These are phyloP conservation scores for Candida nitratophila DNA, from an alignment of 805 yeast species.

Conservation along the genomic window DNA sequence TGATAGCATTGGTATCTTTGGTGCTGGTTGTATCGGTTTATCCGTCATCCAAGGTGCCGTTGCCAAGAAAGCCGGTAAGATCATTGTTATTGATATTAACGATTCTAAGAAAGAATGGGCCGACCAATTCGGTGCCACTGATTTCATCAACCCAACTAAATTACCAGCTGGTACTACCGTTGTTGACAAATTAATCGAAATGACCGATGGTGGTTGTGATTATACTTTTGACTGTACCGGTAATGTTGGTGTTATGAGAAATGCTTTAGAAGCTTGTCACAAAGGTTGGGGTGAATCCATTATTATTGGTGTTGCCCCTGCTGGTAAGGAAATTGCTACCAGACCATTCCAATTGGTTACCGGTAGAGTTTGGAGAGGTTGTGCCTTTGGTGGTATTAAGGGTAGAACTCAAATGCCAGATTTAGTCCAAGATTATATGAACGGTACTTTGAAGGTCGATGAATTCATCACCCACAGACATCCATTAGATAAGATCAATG, in stretches of 20 bases:
- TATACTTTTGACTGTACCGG: constrained; percentile 98
- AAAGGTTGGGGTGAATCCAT: constrained; percentile 98
- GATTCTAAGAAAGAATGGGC: constrained; percentile 84
- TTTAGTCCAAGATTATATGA: constrained; percentile 77
- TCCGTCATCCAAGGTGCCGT: constrained; percentile 95
- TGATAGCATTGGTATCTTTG: constrained; percentile 93
- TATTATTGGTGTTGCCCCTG: constrained; percentile 97
- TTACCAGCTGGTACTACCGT: constrained; percentile 67
- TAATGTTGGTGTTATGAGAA: constrained; percentile 89
- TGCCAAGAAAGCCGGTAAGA: constrained; percentile 70
- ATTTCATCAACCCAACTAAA: constrained; percentile 80
- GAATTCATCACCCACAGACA: constrained; percentile 93
- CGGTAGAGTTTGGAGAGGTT: constrained; percentile 98
- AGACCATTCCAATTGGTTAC: constrained; percentile 99
- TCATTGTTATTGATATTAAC: constrained; percentile 84
- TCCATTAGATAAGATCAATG: constrained; percentile 68
- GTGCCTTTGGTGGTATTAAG: constrained; percentile 99
- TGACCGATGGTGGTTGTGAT: constrained; percentile 97
- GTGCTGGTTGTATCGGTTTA: constrained; percentile 96
- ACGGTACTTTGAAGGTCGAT: constrained; percentile 79
- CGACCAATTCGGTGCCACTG: constrained; percentile 87
- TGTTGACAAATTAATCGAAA: constrained; percentile 75
- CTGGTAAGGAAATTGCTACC: constrained; percentile 93
- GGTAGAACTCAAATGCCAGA: constrained; percentile 95
- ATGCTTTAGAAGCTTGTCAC: constrained; percentile 94